Evolutionary conservation across 139 green algal species (phyloP), one percentile per base, ranked within the genome.

Genomic region (Spirogloea muscicola): DNA sequence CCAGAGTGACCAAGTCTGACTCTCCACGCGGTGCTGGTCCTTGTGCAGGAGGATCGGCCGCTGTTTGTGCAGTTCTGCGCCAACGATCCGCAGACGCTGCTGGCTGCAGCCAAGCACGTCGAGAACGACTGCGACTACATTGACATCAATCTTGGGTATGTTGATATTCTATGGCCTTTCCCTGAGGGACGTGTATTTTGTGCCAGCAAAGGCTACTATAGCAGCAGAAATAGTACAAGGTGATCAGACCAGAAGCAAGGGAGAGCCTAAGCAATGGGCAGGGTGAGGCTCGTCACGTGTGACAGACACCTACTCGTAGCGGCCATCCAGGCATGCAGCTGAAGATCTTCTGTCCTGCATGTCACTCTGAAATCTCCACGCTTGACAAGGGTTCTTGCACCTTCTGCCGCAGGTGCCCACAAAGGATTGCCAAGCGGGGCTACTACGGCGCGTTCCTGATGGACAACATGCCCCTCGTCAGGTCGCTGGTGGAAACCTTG

Each of bases 81-180:
- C 43, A 97, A 99, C 72, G 91, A 97, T 79, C 93, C 93, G 1
- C 76, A 90, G 6, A 86, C 79, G 4, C 65, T 97, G 59, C 63
- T 97, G n/a, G 39, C 38, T 3, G 91, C 94, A n/a, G 94, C 91
- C 3, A 71, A 48, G 40, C 60, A 89, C 9, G 88, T 88, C 41
- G 72, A 46, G 29, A 33, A 37, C 16, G n/a, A 79, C 18, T 82
- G 74, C 48, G 94, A 99, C 69, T 90, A 86, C 33, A 84, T 99
- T 18, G 94, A 99, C 84, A 86, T 98, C 58, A 98, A 99, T 81
- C 87, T 99, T 37, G 94, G 94, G 43, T 99, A n/a, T n/a, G n/a
- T n/a, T n/a, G n/a, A n/a, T n/a, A n/a, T n/a, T n/a, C n/a, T n/a
- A n/a, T n/a, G n/a, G n/a, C n/a, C n/a, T n/a, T n/a, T n/a, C n/a